A percentile compares a stretch with the other conserved stretches of the same genome.
These are phyloP conservation scores for Phaseolus coccineus DNA, from an alignment of 331 rosid genomes.

Conservation along the genomic window DNA sequence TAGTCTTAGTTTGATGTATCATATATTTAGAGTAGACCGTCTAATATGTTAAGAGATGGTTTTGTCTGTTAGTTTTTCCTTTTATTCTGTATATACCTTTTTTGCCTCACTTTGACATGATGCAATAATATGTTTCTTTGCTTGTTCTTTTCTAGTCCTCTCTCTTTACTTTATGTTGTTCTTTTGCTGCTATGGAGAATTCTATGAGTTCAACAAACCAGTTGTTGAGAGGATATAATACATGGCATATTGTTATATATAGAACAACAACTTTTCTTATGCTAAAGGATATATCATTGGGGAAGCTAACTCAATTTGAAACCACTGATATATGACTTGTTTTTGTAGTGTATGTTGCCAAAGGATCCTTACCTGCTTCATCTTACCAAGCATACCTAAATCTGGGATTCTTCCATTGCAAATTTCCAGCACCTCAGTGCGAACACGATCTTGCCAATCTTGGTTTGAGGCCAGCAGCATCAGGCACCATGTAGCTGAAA, in stretches of 20 bases:
- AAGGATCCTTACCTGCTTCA: constrained; percentile 47
- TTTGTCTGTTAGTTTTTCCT: too few relatives aligned
- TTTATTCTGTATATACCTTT: too few relatives aligned
- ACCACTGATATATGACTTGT: neutral
- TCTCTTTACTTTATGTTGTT: too few relatives aligned
- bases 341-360: neutral
- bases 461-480: constrained; percentile 56
- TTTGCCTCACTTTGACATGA: too few relatives aligned
- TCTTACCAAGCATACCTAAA: constrained; percentile 49
- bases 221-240: too few relatives aligned
- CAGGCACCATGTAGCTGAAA: constrained; percentile 52
- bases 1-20: neutral
- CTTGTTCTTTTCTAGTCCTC: too few relatives aligned
- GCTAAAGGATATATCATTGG: neutral
- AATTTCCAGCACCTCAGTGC: constrained; percentile 46
- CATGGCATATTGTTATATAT: too few relatives aligned
- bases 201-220: too few relatives aligned
- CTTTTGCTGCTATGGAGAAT: too few relatives aligned
- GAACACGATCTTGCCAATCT: constrained; percentile 55
- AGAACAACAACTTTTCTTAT: neutral
- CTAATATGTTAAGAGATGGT: too few relatives aligned
- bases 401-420: constrained; percentile 41
- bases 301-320: neutral
- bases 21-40: too few relatives aligned
- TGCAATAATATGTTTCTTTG: too few relatives aligned